Conservation (phyloP, 768 basidiomycete genomes). For the Phanerochaete carnosa region DNA sequence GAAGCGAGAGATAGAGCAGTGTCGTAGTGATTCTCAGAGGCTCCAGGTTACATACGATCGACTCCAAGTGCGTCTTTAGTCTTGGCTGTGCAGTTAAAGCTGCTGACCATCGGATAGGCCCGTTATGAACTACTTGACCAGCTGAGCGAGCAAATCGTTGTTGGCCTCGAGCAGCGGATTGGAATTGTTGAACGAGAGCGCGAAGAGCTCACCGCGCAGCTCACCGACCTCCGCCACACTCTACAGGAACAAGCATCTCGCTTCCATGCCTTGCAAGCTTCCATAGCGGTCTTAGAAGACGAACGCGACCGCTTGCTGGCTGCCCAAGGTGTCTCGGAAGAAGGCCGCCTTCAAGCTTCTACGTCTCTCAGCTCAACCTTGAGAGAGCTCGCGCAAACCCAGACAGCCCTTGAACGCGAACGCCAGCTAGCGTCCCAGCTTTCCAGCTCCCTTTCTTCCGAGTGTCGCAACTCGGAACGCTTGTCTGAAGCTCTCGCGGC, state of each 20-base stretch:
- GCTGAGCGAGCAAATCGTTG: background rate
- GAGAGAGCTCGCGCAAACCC: background rate
- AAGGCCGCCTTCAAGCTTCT: background rate
- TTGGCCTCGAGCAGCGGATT: background rate
- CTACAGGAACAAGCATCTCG: background rate
- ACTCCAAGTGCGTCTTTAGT: background rate
- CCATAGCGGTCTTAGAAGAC: background rate
- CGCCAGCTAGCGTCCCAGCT: background rate
- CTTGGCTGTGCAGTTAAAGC: background rate
- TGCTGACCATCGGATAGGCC: background rate
- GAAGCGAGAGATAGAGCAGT: background rate
- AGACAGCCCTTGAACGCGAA: background rate
- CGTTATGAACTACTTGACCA: background rate
- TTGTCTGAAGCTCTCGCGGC: background rate
- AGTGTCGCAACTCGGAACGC: background rate
- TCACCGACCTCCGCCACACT: background rate
- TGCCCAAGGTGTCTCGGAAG: background rate
- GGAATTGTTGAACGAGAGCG: background rate
- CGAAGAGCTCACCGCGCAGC: background rate
- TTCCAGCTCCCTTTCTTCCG: background rate
- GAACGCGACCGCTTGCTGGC: conserved; percentile 6
- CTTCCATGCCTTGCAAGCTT: background rate
- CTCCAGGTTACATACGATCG: background rate
- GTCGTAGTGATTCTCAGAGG: background rate
- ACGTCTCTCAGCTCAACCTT: background rate